A percentile compares a stretch with the other conserved stretches of the same genome.
These are phyloP conservation scores for Crataegus laevigata DNA, from an alignment of 306 rosid species.

Conservation along the genomic window DNA sequence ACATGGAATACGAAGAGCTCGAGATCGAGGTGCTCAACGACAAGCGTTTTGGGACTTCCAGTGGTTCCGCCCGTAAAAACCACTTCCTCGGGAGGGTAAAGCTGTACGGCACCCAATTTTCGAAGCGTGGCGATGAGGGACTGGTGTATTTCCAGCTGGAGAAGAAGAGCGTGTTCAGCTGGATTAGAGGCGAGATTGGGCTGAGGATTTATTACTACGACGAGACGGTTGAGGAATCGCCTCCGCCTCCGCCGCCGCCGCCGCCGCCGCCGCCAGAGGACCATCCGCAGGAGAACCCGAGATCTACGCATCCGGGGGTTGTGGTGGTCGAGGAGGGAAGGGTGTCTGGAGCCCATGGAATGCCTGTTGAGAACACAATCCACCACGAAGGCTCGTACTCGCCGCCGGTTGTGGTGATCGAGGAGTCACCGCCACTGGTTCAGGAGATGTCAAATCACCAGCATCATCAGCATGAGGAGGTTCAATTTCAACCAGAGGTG, in stretches of 20 bases:
- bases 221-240: slow-evolving; percentile 40
- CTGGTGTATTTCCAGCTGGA: slow-evolving; percentile 52
- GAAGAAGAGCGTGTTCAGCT: slow-evolving; percentile 90
- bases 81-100: slow-evolving; percentile 83
- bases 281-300: slow-evolving; percentile 37
- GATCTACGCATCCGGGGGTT: slow-evolving; percentile 16
- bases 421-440: slow-evolving; percentile 40
- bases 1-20: slow-evolving; percentile 81
- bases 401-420: slow-evolving; percentile 51
- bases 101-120: slow-evolving; percentile 67
- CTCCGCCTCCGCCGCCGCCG: slow-evolving; percentile 23
- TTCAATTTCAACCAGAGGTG: slow-evolving; percentile 40
- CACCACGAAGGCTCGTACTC: slow-evolving; percentile 29
- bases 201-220: slow-evolving; percentile 50
- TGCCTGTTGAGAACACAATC: slow-evolving; percentile 1
- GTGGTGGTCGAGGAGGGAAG: slow-evolving; percentile 44
- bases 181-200: slow-evolving; percentile 84
- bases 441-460: slow-evolving; percentile 31
- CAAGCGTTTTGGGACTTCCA: slow-evolving; percentile 54
- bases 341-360: slow-evolving; percentile 30
- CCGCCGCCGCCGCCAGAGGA: slow-evolving; percentile 27
- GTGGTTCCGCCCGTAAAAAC: slow-evolving; percentile 62
- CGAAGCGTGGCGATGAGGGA: slow-evolving; percentile 65
- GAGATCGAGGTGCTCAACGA: slow-evolving; percentile 86
- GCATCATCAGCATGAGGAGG: slow-evolving; percentile 10